These are phyloP conservation scores for Candida quercuum DNA, from an alignment of 805 yeast species.

Conservation along the genomic window DNA sequence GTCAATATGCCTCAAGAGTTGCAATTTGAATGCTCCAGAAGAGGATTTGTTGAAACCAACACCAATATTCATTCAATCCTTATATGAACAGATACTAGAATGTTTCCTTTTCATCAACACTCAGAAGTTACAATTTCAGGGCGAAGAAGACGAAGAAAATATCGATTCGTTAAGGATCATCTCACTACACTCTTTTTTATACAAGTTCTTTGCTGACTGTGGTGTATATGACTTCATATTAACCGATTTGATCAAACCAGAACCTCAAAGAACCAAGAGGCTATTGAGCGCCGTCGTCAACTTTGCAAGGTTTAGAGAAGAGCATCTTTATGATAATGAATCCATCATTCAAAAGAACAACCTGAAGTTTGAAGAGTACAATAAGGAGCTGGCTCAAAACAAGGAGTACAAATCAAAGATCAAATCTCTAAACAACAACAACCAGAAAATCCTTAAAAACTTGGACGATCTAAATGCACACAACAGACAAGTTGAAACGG, in stretches of 20 bases:
- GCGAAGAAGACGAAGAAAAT: slow-evolving; percentile 26
- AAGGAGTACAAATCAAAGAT: slow-evolving; percentile 30
- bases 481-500: slow-evolving; percentile 53
- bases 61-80: slow-evolving; percentile 44
- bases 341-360: slow-evolving; percentile 53
- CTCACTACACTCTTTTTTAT: slow-evolving; percentile 54
- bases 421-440: slow-evolving; percentile 28
- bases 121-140: slow-evolving; percentile 20
- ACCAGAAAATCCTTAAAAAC: slow-evolving; percentile 22
- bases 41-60: slow-evolving; percentile 56
- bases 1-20: slow-evolving; percentile 51
- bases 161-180: slow-evolving; percentile 43
- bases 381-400: slow-evolving; percentile 37
- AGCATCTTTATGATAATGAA: slow-evolving; percentile 65
- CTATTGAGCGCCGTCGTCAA: slow-evolving; percentile 79
- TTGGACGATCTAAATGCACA: slow-evolving; percentile 40
- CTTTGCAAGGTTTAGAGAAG: slow-evolving; percentile 80
- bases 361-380: slow-evolving; percentile 38
- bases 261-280: slow-evolving; percentile 56
- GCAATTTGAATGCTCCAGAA: slow-evolving; percentile 56
- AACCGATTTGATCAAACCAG: slow-evolving; percentile 74
- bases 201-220: slow-evolving; percentile 59
- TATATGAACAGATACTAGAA: slow-evolving; percentile 58
- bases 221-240: slow-evolving; percentile 76
- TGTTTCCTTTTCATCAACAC: slow-evolving; percentile 49